Conservation (phyloP, 345 rosid genomes). For the Geranium rotundifolium region DNA sequence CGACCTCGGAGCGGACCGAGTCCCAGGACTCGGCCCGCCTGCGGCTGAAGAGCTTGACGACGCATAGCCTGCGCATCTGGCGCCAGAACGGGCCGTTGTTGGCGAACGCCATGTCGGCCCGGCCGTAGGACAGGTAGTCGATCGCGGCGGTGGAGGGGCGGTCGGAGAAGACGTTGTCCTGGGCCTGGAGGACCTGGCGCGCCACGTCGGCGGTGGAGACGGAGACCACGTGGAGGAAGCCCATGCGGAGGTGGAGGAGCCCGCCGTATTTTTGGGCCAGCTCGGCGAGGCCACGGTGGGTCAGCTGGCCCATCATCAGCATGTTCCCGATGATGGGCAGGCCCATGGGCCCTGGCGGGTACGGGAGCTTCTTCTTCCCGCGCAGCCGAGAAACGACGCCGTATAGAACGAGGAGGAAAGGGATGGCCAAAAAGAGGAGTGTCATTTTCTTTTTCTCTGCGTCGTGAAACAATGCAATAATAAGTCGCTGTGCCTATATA, state of each 20-base stretch:
- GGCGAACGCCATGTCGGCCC: constrained; percentile 96
- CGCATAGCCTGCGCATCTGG: constrained; percentile 90
- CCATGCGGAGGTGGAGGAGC: constrained; percentile 65
- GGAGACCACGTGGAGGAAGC: constrained; percentile 54
- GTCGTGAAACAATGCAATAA: too few relatives aligned
- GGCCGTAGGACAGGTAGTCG: constrained; percentile 63
- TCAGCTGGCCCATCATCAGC: constrained; percentile 82
- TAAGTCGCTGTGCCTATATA: too few relatives aligned
- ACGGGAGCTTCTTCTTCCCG: constrained; percentile 30
- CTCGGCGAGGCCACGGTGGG: constrained; percentile 78
- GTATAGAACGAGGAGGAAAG: constrained; percentile 36
- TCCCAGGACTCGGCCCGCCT: constrained; percentile 91
- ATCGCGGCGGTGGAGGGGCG: constrained; percentile 76
- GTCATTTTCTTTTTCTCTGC: too few relatives aligned
- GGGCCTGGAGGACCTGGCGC: constrained; percentile 66
- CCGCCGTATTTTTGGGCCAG: constrained; percentile 68
- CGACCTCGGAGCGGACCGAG: constrained; percentile 82
- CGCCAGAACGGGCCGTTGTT: constrained; percentile 97
- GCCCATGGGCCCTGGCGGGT: constrained; percentile 91
- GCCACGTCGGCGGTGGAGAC: constrained; percentile 73
- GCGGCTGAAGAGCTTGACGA: constrained; percentile 83
- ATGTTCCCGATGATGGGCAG: constrained; percentile 82
- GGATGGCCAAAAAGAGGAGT: constrained; percentile 17
- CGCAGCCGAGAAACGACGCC: constrained; percentile 25
- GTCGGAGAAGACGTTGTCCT: constrained; percentile 76